These are phyloP conservation scores for Pseudonitzschia pungens DNA, from an alignment of 108 stramenopile genomes.

Conservation along the genomic window DNA sequence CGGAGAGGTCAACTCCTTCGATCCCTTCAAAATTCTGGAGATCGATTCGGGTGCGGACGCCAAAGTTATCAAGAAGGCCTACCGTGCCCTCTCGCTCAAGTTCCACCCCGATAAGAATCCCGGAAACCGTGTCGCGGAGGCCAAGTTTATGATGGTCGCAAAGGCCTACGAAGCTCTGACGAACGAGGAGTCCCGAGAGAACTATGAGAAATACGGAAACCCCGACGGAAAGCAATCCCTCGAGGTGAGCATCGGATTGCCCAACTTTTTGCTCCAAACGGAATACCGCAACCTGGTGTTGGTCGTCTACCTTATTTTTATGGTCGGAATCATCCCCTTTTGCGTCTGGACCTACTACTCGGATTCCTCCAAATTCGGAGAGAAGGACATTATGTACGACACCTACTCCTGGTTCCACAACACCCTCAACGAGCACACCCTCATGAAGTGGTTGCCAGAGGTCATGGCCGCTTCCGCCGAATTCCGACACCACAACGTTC, in stretches of 20 bases:
- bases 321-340: slow-evolving; percentile 95
- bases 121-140: slow-evolving; percentile 86
- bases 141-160: slow-evolving; percentile 95
- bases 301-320: slow-evolving; percentile 90
- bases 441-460: slow-evolving; percentile 81
- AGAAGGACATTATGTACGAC: slow-evolving; percentile 98
- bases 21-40: slow-evolving; percentile 88
- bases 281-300: slow-evolving; percentile 92
- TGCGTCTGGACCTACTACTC: slow-evolving; percentile 93
- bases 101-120: slow-evolving; percentile 96
- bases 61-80: slow-evolving; percentile 90
- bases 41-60: slow-evolving; percentile 73
- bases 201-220: slow-evolving; percentile 97
- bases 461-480: slow-evolving; percentile 86
- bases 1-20: slow-evolving; percentile 91
- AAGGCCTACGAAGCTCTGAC: slow-evolving; percentile 96
- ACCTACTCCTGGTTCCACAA: slow-evolving; percentile 95
- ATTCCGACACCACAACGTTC: slow-evolving; percentile 81
- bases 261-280: slow-evolving; percentile 89
- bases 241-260: slow-evolving; percentile 95
- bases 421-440: slow-evolving; percentile 74
- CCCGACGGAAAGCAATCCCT: slow-evolving; percentile 98
- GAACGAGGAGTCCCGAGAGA: slow-evolving; percentile 82
- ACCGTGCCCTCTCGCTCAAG: slow-evolving; percentile 77
- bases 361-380: slow-evolving; percentile 92